These are phyloP conservation scores for Paramecium pentaurelia DNA, from an alignment of 73 alveolate genomes.

Conservation along the genomic window DNA sequence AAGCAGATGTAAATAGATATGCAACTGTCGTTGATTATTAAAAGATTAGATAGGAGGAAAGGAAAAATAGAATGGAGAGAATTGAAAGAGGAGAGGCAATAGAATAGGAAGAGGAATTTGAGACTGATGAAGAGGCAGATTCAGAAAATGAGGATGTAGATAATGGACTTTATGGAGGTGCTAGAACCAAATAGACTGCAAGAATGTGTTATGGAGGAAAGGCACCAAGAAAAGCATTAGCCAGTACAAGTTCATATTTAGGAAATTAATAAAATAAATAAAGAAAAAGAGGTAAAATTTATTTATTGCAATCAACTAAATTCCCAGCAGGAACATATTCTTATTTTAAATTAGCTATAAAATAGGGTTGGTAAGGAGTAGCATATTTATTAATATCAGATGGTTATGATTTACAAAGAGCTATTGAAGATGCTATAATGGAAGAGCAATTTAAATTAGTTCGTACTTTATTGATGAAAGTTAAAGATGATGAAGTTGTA, in stretches of 20 bases:
- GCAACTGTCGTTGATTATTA: conserved; percentile 43
- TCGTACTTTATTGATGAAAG: conserved; percentile 64
- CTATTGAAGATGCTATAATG: conserved; percentile 79
- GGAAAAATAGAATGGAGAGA: conserved; percentile 41
- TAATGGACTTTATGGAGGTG: not conserved
- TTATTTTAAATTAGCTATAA: conserved; percentile 66
- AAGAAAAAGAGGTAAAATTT: not conserved
- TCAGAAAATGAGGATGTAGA: not conserved
- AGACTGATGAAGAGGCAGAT: not conserved
- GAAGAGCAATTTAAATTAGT: conserved; percentile 73
- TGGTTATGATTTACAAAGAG: conserved; percentile 64
- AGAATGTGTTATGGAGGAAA: not conserved
- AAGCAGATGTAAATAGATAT: conserved; percentile 70
- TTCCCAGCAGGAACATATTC: conserved; percentile 36
- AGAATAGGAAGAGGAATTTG: not conserved
- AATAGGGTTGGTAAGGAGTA: conserved; percentile 71
- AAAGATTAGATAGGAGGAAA: conserved; percentile 37
- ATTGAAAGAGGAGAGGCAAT: not conserved
- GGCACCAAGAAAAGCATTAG: not conserved
- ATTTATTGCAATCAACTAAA: not conserved
- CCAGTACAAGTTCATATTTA: not conserved
- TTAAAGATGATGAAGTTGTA: conserved; percentile 56
- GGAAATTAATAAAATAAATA: not conserved
- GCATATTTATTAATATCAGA: conserved; percentile 70
- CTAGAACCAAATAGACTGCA: not conserved